These are phyloP conservation scores for Skeletonema costatum DNA, from an alignment of 108 stramenopile genomes.

Conservation along the genomic window DNA sequence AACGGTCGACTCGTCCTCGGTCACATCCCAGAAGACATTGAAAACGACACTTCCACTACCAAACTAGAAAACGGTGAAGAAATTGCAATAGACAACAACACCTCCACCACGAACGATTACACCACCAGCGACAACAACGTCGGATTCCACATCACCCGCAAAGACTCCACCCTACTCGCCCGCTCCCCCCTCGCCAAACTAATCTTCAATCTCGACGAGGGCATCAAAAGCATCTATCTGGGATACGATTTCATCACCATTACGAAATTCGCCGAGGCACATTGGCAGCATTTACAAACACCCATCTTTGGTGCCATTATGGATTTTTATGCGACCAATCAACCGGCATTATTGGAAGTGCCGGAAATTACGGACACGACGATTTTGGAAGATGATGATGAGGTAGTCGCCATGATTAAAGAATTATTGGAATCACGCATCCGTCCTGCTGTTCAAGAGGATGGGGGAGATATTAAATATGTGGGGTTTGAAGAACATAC, in stretches of 20 bases:
- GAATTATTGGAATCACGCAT: conserved; percentile 96
- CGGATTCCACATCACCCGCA: conserved; percentile 60
- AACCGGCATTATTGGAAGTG: conserved; percentile 63
- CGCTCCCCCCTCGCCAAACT: conserved; percentile 84
- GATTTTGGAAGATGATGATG: conserved; percentile 94
- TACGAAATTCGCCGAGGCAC: conserved; percentile 87
- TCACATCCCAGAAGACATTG: conserved; percentile 3
- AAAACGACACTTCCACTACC: conserved; percentile 9
- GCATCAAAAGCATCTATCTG: conserved; percentile 94
- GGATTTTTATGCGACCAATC: conserved; percentile 87
- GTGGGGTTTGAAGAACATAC: conserved; percentile 85
- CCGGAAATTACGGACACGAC: conserved; percentile 91
- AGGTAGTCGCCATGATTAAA: conserved; percentile 99
- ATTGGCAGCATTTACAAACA: conserved; percentile 89
- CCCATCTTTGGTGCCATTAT: conserved; percentile 90
- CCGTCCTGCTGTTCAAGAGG: conserved; percentile 98
- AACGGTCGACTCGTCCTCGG: conserved; percentile 65
- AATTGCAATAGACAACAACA: conserved; percentile 5
- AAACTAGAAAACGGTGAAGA: conserved; percentile 54
- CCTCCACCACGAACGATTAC: conserved; percentile 4
- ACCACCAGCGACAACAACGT: conserved; percentile 69
- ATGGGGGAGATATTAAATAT: conserved; percentile 99
- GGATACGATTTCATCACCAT: conserved; percentile 95
- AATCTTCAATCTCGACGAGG: conserved; percentile 82
- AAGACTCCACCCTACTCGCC: conserved; percentile 58